phyloP scores from a whole-genome alignment of 495 filamentous ascomycete genomes.

The Parathielavia appendiculata region DNA sequence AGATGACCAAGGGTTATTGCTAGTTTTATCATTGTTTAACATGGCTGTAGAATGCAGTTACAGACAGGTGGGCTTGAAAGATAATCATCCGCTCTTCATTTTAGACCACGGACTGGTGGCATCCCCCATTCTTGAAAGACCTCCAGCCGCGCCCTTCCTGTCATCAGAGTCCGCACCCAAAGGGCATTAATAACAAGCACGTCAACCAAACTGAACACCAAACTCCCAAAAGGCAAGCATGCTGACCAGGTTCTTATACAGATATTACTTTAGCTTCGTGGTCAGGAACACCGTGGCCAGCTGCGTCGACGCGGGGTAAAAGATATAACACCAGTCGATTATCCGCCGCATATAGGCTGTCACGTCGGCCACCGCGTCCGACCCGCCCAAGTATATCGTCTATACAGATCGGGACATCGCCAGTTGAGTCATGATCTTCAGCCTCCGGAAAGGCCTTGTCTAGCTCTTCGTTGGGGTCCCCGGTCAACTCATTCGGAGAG shows the following conservation, averaged over 20 bases:
- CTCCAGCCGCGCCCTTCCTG: constrained; percentile 36
- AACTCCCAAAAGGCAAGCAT: constrained; percentile 69
- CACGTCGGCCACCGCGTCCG: constrained; percentile 52
- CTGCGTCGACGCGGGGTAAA: constrained; percentile 63
- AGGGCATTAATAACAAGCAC: constrained; percentile 45
- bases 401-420: constrained; percentile 57
- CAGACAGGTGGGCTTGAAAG: too few species aligned
- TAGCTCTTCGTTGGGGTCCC: background rate
- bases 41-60: too few species aligned
- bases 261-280: constrained; percentile 61
- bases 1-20: background rate
- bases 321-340: constrained; percentile 72
- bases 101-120: too few species aligned
- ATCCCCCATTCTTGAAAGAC: constrained; percentile 9
- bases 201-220: constrained; percentile 62
- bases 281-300: constrained; percentile 60
- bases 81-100: too few species aligned
- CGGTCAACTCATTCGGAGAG: background rate
- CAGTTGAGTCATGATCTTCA: constrained; percentile 42
- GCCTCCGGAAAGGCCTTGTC: background rate
- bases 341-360: constrained; percentile 66
- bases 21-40: too few species aligned
- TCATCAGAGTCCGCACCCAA: constrained; percentile 55
- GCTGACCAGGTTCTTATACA: constrained; percentile 58
- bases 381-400: constrained; percentile 55